Evolutionary conservation across 23 red algal species (phyloP).

Genomic region (Gracilaria domingensis): DNA sequence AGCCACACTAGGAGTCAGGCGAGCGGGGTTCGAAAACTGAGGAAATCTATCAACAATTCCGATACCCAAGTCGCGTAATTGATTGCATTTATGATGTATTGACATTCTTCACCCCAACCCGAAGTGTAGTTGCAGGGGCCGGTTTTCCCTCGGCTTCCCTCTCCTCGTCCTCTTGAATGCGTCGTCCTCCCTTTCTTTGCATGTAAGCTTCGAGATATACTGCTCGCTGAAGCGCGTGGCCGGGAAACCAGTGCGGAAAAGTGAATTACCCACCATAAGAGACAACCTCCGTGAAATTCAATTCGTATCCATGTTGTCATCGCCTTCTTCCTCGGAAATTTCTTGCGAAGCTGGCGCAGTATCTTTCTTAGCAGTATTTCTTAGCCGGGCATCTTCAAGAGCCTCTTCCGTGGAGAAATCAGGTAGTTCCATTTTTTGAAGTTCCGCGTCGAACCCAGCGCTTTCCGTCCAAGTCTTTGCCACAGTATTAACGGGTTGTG

Average conservation of each 20-base stretch:
- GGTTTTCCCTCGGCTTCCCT: too few relatives aligned
- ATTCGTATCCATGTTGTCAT: constrained; percentile 28
- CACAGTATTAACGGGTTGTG: too few relatives aligned
- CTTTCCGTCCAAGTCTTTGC: neutral
- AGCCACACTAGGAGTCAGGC: neutral
- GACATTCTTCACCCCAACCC: too few relatives aligned
- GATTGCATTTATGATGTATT: too few relatives aligned
- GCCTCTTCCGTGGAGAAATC: neutral
- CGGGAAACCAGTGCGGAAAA: too few relatives aligned
- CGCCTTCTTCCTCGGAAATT: constrained; percentile 19
- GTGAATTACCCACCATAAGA: too few relatives aligned
- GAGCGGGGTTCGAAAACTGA: neutral
- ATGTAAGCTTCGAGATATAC: too few relatives aligned
- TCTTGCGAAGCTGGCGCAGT: neutral
- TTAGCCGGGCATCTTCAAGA: neutral
- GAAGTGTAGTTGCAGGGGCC: too few relatives aligned
- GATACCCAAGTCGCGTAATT: too few relatives aligned
- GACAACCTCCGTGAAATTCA: neutral
- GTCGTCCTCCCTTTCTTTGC: too few relatives aligned
- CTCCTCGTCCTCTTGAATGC: too few relatives aligned
- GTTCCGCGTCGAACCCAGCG: neutral
- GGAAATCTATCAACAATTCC: neutral
- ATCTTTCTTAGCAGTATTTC: neutral
- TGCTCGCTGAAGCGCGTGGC: too few relatives aligned
- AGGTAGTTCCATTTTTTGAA: constrained; percentile 3